Conservation (phyloP, 1,139 yeast genomes). For the Yamadazyma atmosphaerica region DNA sequence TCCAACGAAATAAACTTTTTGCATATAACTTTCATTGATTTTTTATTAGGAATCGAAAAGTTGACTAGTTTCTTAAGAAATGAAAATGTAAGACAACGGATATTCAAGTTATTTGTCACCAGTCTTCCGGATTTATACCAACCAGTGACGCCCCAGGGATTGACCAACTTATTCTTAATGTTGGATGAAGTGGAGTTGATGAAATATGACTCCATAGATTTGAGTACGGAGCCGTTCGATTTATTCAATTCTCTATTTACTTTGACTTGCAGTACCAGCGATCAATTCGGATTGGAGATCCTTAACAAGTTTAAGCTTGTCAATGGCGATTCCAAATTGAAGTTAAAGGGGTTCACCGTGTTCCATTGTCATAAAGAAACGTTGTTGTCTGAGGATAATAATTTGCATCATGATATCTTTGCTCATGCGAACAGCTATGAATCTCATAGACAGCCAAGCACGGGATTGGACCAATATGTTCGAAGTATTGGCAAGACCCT, state of each 20-base stretch:
- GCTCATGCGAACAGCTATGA: neutral
- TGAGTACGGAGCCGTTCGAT: slow-evolving; percentile 21
- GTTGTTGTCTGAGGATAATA: slow-evolving; percentile 5
- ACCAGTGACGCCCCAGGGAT: slow-evolving; percentile 29
- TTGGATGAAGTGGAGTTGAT: slow-evolving; percentile 30
- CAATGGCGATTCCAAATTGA: slow-evolving; percentile 23
- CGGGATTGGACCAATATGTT: slow-evolving; percentile 11
- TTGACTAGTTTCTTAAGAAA: slow-evolving; percentile 26
- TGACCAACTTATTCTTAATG: slow-evolving; percentile 36
- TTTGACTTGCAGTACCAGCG: slow-evolving; percentile 34
- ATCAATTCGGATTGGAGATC: slow-evolving; percentile 33
- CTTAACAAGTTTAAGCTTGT: slow-evolving; percentile 23
- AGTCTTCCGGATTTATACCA: slow-evolving; percentile 22
- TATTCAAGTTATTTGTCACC: slow-evolving; percentile 36
- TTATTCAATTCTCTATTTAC: slow-evolving; percentile 27
- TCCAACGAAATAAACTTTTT: slow-evolving; percentile 30
- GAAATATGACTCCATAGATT: slow-evolving; percentile 21
- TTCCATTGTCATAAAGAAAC: slow-evolving; percentile 36
- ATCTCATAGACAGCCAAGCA: neutral
- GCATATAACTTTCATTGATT: slow-evolving; percentile 37
- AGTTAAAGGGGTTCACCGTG: slow-evolving; percentile 30
- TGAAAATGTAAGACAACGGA: slow-evolving; percentile 27
- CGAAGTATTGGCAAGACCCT: slow-evolving; percentile 22
- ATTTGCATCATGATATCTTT: slow-evolving; percentile 1
- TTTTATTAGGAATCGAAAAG: slow-evolving; percentile 24